Conservation (phyloP, 495 filamentous ascomycete species). For the Penicillium daleae region DNA sequence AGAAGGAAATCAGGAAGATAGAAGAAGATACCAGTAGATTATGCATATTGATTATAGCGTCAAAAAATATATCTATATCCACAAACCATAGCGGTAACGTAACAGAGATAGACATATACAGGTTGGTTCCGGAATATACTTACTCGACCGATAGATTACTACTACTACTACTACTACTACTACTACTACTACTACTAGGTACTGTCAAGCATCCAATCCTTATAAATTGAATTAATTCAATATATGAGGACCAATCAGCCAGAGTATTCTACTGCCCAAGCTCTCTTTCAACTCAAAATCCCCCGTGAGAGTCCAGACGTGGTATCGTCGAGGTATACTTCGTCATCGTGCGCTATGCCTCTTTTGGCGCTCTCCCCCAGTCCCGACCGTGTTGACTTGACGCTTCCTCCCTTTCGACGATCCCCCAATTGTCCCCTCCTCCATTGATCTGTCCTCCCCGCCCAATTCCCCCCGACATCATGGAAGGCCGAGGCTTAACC, state of each 20-base stretch:
- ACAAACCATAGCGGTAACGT: no score
- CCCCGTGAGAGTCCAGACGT: no score
- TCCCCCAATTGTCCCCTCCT: conserved; percentile 10
- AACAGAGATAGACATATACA: not conserved
- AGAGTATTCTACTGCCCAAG: no score
- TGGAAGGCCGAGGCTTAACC: conserved; percentile 75
- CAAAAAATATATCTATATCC: no score
- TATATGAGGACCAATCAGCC: no score
- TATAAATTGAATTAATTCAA: not conserved
- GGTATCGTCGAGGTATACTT: not conserved
- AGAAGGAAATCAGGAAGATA: no score
- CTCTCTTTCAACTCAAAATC: not conserved
- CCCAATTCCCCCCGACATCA: conserved; percentile 24
- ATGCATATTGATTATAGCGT: no score
- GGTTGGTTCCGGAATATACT: no score
- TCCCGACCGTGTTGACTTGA: conserved; percentile 1
- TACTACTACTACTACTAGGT: not conserved
- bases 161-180: no score
- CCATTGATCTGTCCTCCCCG: conserved; percentile 3
- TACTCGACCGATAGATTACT: no score
- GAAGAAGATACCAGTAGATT: no score
- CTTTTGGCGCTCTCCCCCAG: conserved; percentile 16
- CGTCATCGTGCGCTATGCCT: conserved; percentile 14
- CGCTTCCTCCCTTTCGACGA: conserved; percentile 4
- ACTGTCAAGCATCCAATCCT: not conserved